phyloP scores from a whole-genome alignment of 768 basidiomycete genomes.

The Pleurotus giganteus region DNA sequence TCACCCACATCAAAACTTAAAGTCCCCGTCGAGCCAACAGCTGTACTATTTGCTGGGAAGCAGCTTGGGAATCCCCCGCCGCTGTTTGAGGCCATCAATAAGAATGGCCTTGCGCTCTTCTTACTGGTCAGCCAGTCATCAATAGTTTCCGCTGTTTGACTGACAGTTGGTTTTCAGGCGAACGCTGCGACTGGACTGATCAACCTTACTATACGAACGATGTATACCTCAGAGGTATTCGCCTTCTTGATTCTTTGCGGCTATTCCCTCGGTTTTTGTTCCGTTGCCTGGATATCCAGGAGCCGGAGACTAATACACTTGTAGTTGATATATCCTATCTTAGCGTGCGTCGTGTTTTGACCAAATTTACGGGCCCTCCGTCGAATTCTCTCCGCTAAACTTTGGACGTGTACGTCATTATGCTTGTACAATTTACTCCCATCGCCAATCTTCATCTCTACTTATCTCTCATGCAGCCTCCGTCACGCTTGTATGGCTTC shows the following conservation, averaged over 20 bases:
- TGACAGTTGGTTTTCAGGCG: slow-evolving; percentile 46
- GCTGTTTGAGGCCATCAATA: slow-evolving; percentile 80
- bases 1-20: slow-evolving; percentile 31
- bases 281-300: slow-evolving; percentile 36
- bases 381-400: no score
- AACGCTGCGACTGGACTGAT: slow-evolving; percentile 85
- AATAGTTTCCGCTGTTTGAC: background rate
- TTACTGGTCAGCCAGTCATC: slow-evolving; percentile 58
- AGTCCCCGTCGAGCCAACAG: slow-evolving; percentile 10
- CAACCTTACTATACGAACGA: slow-evolving; percentile 78
- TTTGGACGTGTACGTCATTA: no score
- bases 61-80: slow-evolving; percentile 31
- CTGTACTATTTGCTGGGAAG: slow-evolving; percentile 12
- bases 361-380: no score
- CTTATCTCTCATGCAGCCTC: no score
- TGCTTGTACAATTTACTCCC: no score
- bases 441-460: no score
- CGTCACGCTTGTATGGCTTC: no score
- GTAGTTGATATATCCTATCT: no score
- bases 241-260: slow-evolving; percentile 61
- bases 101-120: slow-evolving; percentile 77
- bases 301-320: background rate
- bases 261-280: slow-evolving; percentile 62
- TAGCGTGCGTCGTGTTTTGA: no score
- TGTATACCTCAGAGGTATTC: slow-evolving; percentile 59